phyloP scores from a whole-genome alignment of 2,329 filamentous ascomycete species.

The Exophiala lecanii-corni region DNA sequence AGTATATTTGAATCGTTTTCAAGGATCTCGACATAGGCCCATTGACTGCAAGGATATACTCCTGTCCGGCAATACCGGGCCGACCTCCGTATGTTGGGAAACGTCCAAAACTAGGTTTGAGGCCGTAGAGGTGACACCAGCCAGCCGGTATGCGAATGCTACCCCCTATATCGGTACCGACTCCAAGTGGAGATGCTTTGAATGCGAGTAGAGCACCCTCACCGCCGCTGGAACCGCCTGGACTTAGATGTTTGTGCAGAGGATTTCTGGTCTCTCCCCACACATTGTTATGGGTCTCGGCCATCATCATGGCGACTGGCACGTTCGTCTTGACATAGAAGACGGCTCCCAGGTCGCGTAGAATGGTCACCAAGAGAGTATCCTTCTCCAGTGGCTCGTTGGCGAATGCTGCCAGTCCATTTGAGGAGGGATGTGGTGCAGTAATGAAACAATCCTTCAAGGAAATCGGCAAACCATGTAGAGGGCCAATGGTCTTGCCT shows the following conservation, averaged over 20 bases:
- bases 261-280: constrained; percentile 40
- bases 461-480: constrained; percentile 57
- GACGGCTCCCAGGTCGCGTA: constrained; percentile 43
- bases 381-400: constrained; percentile 31
- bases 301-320: constrained; percentile 46
- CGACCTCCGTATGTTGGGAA: constrained; percentile 36
- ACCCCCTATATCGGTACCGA: constrained; percentile 41
- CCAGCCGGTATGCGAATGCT: constrained; percentile 37
- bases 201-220: constrained; percentile 35
- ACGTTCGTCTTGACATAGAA: constrained; percentile 52
- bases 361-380: constrained; percentile 34
- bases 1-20: constrained; percentile 33
- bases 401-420: constrained; percentile 35
- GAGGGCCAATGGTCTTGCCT: constrained; percentile 51
- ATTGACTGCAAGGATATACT: constrained; percentile 37
- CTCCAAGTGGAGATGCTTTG: constrained; percentile 30
- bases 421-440: constrained; percentile 30
- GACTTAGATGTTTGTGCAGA: constrained; percentile 31
- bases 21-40: constrained; percentile 37
- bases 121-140: constrained; percentile 36
- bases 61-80: constrained; percentile 36
- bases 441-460: constrained; percentile 48
- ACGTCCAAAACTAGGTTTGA: constrained; percentile 38
- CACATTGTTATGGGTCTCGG: constrained; percentile 40
- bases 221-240: constrained; percentile 35